A percentile compares a stretch with the other conserved stretches of the same genome.
Conservation (phyloP, 768 basidiomycete genomes). For the Leccinum imitatum region DNA sequence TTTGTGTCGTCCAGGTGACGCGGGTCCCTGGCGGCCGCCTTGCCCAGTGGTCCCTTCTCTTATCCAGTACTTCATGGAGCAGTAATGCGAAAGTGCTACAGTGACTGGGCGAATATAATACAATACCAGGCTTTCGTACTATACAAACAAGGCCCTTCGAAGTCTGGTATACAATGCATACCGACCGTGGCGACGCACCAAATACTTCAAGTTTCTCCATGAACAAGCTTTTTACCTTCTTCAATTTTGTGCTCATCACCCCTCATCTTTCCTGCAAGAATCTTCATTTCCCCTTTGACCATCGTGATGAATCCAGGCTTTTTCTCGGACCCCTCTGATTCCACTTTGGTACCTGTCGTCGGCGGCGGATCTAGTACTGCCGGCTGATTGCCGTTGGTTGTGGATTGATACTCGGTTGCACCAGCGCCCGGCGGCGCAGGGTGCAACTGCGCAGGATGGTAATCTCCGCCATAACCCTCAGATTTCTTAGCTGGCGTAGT, state of each 20-base stretch:
- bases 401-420: constrained; percentile 12
- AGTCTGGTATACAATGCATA: constrained; percentile 6
- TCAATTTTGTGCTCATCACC: constrained; percentile 30
- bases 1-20: not conserved
- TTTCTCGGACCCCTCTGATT: constrained; percentile 12
- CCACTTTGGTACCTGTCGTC: not conserved
- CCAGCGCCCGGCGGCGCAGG: constrained; percentile 25
- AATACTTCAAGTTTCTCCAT: constrained; percentile 21
- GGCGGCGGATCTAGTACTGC: not conserved
- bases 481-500: not conserved
- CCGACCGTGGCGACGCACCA: not conserved
- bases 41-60: not conserved
- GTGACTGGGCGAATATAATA: not conserved
- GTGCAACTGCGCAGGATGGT: constrained; percentile 32
- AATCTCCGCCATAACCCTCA: constrained; percentile 17
- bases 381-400: not conserved
- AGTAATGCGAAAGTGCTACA: not conserved
- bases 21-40: not conserved
- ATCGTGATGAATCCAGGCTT: constrained; percentile 29
- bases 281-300: constrained; percentile 36
- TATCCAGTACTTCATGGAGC: not conserved
- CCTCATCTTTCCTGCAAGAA: constrained; percentile 32
- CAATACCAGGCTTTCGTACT: constrained; percentile 5
- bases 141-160: constrained; percentile 8
- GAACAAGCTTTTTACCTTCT: constrained; percentile 29